Evolutionary conservation across 202 grass and related monocot genomes (phyloP), one percentile per base, ranked within the genome.

Genomic region (Schoenoplectus triqueter): DNA sequence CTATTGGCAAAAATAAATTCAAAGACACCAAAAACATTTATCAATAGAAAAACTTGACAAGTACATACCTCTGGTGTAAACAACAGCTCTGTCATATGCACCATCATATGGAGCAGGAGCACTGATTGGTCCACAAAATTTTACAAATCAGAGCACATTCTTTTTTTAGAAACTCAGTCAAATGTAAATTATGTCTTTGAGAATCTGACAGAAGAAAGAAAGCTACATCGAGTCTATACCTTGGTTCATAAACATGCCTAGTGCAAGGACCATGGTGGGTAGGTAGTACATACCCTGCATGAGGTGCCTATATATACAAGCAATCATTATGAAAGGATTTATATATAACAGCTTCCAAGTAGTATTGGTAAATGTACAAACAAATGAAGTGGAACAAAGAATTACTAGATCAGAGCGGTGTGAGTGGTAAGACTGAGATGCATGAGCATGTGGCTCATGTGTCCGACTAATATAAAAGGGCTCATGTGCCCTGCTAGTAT

Each of bases 211-310:
- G 2, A 5, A 44, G 22, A 57, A 76, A 49, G 15, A 8, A 48
- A 75, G 49, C 5, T 13, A 52, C 18, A 75, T 21, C 66, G 66
- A 45, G 82, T 31, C 31, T 31, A 31, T 84, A 95, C 91, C 91
- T 88, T 3, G 61, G 84, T 76, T 92, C 89, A 97, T 89, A 87
- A 17, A 66, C 84, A 88, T 87, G 74, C 47, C 64, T 68, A 74
- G 78, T 86, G 40, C 55, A 60, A 22, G 72, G 86, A 71, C 64
- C 71, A 82, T 13, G 87, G 84, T 69, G 84, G 70, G 62, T 66
- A 79, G 84, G 88, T 45, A 86, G 82, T 75, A 92, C 78, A 87
- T 83, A 94, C 83, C 92, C 92, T 71, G 89, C 94, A 85, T 94
- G 92, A 90, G 92, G 94, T 81, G 85, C 84, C 94, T 97, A 65